phyloP scores from a whole-genome alignment of 2,329 filamentous ascomycete species.

The Rhinocladiella similis region DNA sequence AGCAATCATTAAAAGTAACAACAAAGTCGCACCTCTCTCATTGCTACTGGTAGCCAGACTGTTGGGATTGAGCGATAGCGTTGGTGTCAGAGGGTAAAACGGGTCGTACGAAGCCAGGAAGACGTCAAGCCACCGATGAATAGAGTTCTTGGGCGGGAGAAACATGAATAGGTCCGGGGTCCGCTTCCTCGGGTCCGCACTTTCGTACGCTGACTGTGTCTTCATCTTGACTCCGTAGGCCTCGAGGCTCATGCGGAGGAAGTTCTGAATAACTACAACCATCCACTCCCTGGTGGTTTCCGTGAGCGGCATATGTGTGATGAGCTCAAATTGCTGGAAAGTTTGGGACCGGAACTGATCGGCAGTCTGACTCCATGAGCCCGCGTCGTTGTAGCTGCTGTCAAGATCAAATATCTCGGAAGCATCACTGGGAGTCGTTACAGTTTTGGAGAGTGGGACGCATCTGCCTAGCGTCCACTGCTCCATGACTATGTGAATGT shows the following conservation, averaged over 20 bases:
- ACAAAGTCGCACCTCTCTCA: neutral
- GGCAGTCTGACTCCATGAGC: no score
- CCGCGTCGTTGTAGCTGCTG: no score
- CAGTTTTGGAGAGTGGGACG: no score
- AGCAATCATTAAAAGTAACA: constrained; percentile 4
- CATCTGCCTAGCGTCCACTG: no score
- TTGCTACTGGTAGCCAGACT: neutral
- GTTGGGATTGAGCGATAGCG: constrained; percentile 1
- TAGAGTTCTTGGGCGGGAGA: neutral
- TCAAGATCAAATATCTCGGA: no score
- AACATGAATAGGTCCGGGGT: neutral
- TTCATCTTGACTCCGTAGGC: neutral
- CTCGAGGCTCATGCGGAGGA: neutral
- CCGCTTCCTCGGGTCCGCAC: no score
- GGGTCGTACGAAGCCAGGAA: constrained; percentile 2
- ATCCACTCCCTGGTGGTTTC: constrained; percentile 2
- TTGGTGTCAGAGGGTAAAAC: constrained; percentile 1
- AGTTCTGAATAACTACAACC: neutral
- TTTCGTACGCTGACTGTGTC: no score
- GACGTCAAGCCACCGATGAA: constrained; percentile 1
- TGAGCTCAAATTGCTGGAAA: neutral
- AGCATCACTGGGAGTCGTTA: no score
- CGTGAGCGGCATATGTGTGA: neutral
- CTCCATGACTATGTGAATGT: no score
- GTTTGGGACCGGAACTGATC: no score